Percentiles rank a stretch among this genome's conserved stretches.
Conservation (phyloP, 495 filamentous ascomycete genomes). For the Corynascus novoguineensis region DNA sequence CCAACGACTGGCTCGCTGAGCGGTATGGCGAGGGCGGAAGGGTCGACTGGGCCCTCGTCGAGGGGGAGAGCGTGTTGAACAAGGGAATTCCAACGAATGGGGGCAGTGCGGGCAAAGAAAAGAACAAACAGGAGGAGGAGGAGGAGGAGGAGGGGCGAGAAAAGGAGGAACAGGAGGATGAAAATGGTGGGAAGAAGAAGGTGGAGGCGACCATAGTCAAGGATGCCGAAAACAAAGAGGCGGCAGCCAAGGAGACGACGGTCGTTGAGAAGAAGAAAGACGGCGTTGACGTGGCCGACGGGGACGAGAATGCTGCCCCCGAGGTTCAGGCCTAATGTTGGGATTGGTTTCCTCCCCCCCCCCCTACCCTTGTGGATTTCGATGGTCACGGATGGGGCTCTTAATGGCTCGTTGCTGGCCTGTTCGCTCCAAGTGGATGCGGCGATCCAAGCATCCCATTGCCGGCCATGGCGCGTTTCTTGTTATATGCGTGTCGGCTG, state of each 20-base stretch:
- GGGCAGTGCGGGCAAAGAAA: constrained; percentile 14
- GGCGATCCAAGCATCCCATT: not conserved
- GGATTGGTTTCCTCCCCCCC: no score
- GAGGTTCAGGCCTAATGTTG: constrained; percentile 5
- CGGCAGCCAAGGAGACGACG: not conserved
- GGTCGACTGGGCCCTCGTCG: constrained; percentile 76
- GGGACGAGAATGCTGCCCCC: constrained; percentile 11
- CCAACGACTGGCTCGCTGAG: constrained; percentile 79
- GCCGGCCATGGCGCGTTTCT: not conserved
- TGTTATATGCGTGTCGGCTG: no score
- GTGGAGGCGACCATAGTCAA: constrained; percentile 16
- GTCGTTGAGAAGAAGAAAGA: constrained; percentile 1
- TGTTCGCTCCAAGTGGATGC: no score
- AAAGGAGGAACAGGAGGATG: constrained; percentile 8
- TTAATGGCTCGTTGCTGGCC: not conserved
- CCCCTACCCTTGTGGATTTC: not conserved
- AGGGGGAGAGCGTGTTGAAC: constrained; percentile 21
- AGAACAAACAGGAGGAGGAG: constrained; percentile 10
- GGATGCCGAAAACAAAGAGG: constrained; percentile 5
- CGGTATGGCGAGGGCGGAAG: constrained; percentile 71
- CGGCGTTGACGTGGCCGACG: not conserved
- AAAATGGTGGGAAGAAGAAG: constrained; percentile 20
- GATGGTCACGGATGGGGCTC: not conserved
- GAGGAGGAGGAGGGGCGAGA: constrained; percentile 15
- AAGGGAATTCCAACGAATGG: no score